A percentile compares a stretch with the other conserved stretches of the same genome.
Conservation (phyloP, 1,284 basidiomycete species). For the Fomitopsis palustris region DNA sequence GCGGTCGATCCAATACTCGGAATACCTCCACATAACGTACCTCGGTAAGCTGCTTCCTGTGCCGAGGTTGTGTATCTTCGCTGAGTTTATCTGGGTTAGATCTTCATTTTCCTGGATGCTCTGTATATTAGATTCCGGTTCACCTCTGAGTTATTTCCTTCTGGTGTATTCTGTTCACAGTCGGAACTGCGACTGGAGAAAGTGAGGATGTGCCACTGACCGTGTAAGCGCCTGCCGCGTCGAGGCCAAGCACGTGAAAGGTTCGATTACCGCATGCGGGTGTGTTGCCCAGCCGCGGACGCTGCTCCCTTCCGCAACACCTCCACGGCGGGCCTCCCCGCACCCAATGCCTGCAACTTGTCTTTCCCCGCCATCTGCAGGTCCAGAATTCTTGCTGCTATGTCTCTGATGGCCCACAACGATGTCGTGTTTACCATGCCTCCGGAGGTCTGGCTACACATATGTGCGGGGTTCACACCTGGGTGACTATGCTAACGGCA, state of each 20-base stretch:
- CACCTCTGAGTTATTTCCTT: too few relatives aligned
- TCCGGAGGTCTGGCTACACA: conserved; percentile 53
- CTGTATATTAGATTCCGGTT: too few relatives aligned
- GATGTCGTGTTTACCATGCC: conserved; percentile 31
- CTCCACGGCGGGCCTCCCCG: neutral
- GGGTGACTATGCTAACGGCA: neutral
- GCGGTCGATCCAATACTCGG: conserved; percentile 17
- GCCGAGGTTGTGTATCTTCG: neutral
- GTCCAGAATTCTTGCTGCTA: too few relatives aligned
- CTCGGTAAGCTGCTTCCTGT: neutral
- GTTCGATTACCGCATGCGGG: neutral
- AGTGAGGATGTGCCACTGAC: too few relatives aligned
- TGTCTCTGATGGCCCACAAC: neutral
- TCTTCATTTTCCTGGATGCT: too few relatives aligned
- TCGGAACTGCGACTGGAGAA: neutral
- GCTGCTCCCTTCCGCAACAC: neutral
- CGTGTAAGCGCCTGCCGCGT: neutral
- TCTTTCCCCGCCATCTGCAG: neutral
- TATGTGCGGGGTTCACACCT: conserved; percentile 38
- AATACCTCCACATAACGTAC: conserved; percentile 12
- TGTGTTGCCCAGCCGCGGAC: neutral
- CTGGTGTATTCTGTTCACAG: too few relatives aligned
- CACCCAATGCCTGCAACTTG: neutral
- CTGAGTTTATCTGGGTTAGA: neutral
- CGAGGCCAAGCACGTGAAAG: neutral